Percentiles rank a stretch among this genome's conserved stretches.
Conservation (phyloP, 75 land plant species). For the Picea glauca region DNA sequence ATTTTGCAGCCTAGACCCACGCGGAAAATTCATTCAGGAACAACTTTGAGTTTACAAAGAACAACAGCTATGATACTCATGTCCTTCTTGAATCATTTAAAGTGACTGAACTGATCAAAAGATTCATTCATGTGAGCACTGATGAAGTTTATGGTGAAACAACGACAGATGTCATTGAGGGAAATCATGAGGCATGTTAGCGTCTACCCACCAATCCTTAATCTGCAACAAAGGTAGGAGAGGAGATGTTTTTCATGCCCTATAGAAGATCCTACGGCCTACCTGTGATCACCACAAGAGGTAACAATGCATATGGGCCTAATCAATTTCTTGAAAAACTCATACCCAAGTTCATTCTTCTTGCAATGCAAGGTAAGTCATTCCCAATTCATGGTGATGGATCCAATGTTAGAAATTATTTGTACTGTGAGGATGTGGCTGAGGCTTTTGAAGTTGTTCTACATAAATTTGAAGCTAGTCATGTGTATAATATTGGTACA, state of each 20-base stretch:
- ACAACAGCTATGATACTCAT: not conserved
- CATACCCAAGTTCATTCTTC: conserved; percentile 20
- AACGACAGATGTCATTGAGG: conserved; percentile 22
- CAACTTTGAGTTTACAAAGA: too few species aligned
- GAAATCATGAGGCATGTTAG: conserved; percentile 15
- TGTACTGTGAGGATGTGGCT: conserved; percentile 33
- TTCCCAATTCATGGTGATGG: conserved; percentile 35
- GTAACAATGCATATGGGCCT: conserved; percentile 21
- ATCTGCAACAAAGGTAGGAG: conserved; percentile 16
- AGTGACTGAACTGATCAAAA: conserved; percentile 11
- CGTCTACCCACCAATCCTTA: conserved; percentile 12
- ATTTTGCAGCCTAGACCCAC: too few species aligned
- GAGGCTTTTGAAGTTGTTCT: conserved; percentile 36
- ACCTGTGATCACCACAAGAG: conserved; percentile 11
- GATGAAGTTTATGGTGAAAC: conserved; percentile 18
- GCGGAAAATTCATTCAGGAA: too few species aligned
- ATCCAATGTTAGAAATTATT: conserved; percentile 31
- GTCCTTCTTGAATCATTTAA: conserved; percentile 20
- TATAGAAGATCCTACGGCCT: conserved; percentile 15
- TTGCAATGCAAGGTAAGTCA: conserved; percentile 18
- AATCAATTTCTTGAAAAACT: conserved; percentile 18
- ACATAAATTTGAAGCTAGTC: conserved; percentile 33
- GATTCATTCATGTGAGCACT: conserved; percentile 23
- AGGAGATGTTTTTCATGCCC: not conserved
- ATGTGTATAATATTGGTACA: conserved; percentile 37